These are phyloP conservation scores for Aspergillus felis DNA, from an alignment of 2,329 filamentous ascomycete species.

Conservation along the genomic window DNA sequence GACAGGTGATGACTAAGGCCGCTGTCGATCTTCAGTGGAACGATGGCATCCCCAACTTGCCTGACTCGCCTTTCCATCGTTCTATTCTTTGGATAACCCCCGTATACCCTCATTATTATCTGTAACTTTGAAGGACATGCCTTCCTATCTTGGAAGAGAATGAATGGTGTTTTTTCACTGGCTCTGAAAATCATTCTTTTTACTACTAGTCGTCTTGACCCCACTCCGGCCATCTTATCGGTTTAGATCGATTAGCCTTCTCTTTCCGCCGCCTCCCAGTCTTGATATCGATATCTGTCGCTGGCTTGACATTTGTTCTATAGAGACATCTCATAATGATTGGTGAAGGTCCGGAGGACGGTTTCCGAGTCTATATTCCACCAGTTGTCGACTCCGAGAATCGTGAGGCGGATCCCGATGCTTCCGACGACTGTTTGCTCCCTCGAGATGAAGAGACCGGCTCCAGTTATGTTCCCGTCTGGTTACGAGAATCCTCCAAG, in stretches of 20 bases:
- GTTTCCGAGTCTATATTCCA: conserved; percentile 30
- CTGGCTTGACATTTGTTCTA: conserved; percentile 8
- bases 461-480: conserved; percentile 37
- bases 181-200: background rate
- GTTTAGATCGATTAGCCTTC: background rate
- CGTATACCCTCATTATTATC: background rate
- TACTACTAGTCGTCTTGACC: background rate
- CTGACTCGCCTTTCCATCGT: background rate
- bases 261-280: background rate
- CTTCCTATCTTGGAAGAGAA: background rate
- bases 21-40: background rate
- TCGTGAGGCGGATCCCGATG: conserved; percentile 29
- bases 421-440: conserved; percentile 28
- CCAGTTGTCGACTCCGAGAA: conserved; percentile 34
- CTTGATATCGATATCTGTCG: conserved; percentile 1
- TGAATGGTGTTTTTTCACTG: background rate
- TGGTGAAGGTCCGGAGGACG: conserved; percentile 29
- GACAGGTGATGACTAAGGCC: background rate
- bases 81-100: background rate
- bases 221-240: conserved; percentile 2
- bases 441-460: conserved; percentile 27
- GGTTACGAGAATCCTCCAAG: conserved; percentile 46
- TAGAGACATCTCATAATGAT: conserved; percentile 20
- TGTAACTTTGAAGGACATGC: background rate
- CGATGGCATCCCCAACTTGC: background rate